Base-by-base conservation (phyloP, 2,329 filamentous ascomycete species). In the Fusarium chuoi region DNA sequence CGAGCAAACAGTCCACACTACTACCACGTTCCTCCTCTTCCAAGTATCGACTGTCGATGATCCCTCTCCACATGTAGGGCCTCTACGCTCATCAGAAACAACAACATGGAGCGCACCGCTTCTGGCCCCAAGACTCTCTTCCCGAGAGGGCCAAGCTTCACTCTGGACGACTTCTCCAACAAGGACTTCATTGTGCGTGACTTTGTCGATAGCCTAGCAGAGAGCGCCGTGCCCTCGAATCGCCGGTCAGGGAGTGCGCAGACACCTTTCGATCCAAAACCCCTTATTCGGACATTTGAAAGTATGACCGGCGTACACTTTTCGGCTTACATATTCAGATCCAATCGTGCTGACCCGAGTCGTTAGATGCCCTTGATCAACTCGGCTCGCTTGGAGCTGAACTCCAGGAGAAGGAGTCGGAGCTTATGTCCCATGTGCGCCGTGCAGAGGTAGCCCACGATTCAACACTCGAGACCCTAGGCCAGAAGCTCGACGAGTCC, bases 161-260 rank as follows among this genome's bases (percentile, higher is more conserved):
- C 91, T 15, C 88, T 98, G 70, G 94, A 98, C 49, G 95, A 95
- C 84, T 94, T 95, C 83, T 94, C 94, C 65, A 93, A 88, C 81
- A 93, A 93, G 78, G 96, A 98, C 84, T 99, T 98, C 80, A 98
- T 98, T 73, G 96, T 98, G 75, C 95, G 97, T 79, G 96, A 99
- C 85, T 99, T 99, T 81, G 92, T 99, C 78, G 97, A 99, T 82
- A 90, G 92, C 58, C 91, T 99, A 65, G 96, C 96, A 57, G 95
- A 98, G 73, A 93, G 88, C 76, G 93, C 94, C 28, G 89, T 94
- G 41, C 92, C 94, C n/a, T 87, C 88, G 28, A 93, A 92, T 79
- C 93, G 96, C 61, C 92, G 94, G 68, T 98, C 95, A 20, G 91
- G 89, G 13, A 88, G 89, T 73, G 86, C 85, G 70, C 87, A 86